Conservation (phyloP, 2,329 filamentous ascomycete species). For the Arthroderma sp. region DNA sequence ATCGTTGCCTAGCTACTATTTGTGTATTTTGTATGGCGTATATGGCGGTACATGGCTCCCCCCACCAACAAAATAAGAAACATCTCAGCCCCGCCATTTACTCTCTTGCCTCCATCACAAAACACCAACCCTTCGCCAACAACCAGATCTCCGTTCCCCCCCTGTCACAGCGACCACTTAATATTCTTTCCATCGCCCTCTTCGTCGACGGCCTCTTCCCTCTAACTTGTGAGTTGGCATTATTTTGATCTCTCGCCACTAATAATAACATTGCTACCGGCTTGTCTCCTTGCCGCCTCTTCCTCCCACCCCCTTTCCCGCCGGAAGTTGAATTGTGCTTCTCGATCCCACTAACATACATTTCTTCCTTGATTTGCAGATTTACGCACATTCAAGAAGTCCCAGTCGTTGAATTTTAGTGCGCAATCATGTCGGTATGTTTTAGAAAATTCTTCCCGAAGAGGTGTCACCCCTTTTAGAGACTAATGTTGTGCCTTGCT, state of each 20-base stretch:
- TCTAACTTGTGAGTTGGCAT: not conserved
- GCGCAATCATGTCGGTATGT: conserved; percentile 5
- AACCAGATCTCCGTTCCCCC: not conserved
- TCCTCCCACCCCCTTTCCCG: not conserved
- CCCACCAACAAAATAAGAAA: conserved; percentile 11
- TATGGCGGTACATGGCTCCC: conserved; percentile 9
- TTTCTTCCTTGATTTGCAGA: not conserved
- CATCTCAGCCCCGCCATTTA: conserved; percentile 14
- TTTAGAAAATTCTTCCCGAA: not conserved
- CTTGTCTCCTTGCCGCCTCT: no score
- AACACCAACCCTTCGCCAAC: not conserved
- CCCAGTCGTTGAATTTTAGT: not conserved
- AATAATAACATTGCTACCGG: not conserved
- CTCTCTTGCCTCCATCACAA: conserved; percentile 9
- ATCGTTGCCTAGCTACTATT: not conserved
- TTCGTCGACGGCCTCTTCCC: not conserved
- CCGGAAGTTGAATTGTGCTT: not conserved
- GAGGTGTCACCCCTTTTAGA: not conserved
- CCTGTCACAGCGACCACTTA: not conserved
- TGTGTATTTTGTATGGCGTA: not conserved
- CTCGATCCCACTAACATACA: not conserved
- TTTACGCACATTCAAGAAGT: not conserved
- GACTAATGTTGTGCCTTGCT: not conserved
- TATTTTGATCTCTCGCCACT: not conserved
- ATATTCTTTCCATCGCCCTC: not conserved